phyloP scores from a whole-genome alignment of 2,329 filamentous ascomycete species.

The Fusarium caatingaense region DNA sequence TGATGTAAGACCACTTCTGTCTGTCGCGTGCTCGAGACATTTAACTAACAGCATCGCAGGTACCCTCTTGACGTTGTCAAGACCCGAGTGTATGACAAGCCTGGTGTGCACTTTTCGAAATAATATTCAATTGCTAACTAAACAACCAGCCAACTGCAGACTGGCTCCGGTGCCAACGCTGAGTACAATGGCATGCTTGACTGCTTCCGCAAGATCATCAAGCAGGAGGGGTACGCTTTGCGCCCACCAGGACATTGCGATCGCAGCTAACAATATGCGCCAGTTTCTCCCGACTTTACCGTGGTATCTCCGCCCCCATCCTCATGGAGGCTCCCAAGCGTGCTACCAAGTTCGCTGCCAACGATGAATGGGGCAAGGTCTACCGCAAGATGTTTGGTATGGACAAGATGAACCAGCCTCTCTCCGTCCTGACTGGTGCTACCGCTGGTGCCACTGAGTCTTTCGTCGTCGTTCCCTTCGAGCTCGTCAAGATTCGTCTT shows the following conservation, averaged over 20 bases:
- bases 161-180: conserved; percentile 75
- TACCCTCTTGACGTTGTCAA: conserved; percentile 99
- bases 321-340: conserved; percentile 96
- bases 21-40: conserved; percentile 38
- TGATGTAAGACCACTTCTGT: conserved; percentile 72
- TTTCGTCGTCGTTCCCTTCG: conserved; percentile 97
- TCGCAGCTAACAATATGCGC: conserved; percentile 31
- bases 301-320: conserved; percentile 94
- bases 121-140: conserved; percentile 35
- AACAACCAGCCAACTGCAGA: conserved; percentile 81
- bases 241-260: conserved; percentile 13
- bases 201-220: conserved; percentile 97
- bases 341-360: conserved; percentile 98
- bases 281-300: conserved; percentile 90
- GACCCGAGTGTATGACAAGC: conserved; percentile 83
- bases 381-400: conserved; percentile 89
- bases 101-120: conserved; percentile 30
- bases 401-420: conserved; percentile 87
- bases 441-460: conserved; percentile 95
- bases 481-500: conserved; percentile 97
- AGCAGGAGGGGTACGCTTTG: conserved; percentile 83
- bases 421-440: conserved; percentile 93
- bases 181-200: conserved; percentile 99
- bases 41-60: conserved; percentile 64
- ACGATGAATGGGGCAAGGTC: conserved; percentile 97